phyloP scores from a whole-genome alignment of 176 grass and related monocot genomes.

The Carex parvula region DNA sequence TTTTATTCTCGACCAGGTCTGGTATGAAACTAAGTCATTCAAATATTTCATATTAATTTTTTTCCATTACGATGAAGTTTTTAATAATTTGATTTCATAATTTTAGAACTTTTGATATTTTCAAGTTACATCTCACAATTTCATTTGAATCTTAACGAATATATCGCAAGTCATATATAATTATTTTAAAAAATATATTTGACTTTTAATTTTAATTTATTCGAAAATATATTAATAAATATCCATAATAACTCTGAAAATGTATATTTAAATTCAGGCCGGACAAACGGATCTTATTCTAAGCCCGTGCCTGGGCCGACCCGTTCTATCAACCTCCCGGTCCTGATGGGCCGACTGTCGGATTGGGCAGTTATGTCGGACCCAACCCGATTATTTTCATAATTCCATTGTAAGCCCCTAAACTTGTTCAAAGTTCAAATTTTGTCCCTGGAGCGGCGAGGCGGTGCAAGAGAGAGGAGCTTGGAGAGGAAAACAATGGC shows the following conservation, averaged over 20 bases:
- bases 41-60: neutral
- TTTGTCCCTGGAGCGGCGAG: neutral
- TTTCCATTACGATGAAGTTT: neutral
- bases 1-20: no score
- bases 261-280: neutral
- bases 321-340: no score
- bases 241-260: neutral
- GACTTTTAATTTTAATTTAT: neutral
- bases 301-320: neutral
- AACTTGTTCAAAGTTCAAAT: neutral
- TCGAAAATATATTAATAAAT: neutral
- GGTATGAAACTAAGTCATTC: neutral
- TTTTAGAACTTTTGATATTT: neutral
- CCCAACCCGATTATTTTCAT: neutral
- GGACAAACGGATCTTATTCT: neutral
- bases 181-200: neutral
- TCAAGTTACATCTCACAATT: neutral
- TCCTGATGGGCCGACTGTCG: no score
- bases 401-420: neutral
- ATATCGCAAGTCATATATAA: neutral
- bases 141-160: neutral
- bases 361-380: no score
- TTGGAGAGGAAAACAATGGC: constrained; percentile 40
- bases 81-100: neutral
- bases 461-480: neutral